Percentiles rank a stretch among this genome's conserved stretches.
phyloP scores from a whole-genome alignment of 2,329 filamentous ascomycete genomes.

The Venturia effusa region DNA sequence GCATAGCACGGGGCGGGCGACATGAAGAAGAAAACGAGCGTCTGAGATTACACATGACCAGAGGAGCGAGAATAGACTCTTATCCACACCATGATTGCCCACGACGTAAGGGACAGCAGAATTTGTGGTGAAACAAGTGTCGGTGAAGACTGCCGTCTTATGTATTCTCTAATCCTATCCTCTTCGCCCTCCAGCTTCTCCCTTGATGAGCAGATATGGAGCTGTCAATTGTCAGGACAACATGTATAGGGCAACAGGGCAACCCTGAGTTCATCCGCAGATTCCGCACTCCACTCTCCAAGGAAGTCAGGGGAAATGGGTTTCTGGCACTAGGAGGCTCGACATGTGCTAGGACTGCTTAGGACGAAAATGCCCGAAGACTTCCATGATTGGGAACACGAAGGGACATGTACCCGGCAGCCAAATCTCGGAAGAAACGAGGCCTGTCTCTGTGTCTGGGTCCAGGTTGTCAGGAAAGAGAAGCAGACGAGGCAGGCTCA shows the following conservation, averaged over 20 bases:
- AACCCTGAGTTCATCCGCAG: too few relatives aligned
- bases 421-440: not conserved
- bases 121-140: not conserved
- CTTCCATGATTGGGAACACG: not conserved
- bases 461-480: not conserved
- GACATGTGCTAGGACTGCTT: not conserved
- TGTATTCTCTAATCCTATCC: not conserved
- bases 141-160: not conserved
- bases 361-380: not conserved
- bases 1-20: not conserved
- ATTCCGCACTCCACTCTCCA: too few relatives aligned
- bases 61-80: not conserved
- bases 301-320: not conserved
- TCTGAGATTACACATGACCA: not conserved
- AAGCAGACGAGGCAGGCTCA: not conserved
- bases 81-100: not conserved
- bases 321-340: not conserved
- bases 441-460: not conserved
- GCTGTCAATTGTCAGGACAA: constrained; percentile 4
- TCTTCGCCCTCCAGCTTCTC: not conserved
- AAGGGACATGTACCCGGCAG: not conserved
- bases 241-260: too few relatives aligned
- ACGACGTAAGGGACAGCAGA: not conserved
- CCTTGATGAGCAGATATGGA: not conserved
- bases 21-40: not conserved